Conservation (phyloP, 345 rosid species). For the Citrus australasica region DNA sequence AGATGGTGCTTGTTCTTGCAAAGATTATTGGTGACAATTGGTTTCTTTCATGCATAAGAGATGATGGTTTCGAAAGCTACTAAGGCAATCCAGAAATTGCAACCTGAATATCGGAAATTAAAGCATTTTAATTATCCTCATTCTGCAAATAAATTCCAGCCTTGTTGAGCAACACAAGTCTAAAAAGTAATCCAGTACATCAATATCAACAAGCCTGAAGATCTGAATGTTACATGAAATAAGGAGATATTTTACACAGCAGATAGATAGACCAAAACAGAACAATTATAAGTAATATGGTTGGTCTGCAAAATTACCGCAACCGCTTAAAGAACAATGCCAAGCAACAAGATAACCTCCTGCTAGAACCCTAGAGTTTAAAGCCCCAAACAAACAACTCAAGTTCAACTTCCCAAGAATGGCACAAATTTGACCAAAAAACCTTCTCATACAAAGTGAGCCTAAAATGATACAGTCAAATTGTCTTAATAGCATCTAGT, state of each 20-base stretch:
- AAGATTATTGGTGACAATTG: conserved; percentile 67
- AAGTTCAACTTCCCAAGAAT: conserved; percentile 27
- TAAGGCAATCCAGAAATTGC: not conserved
- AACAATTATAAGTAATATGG: conserved; percentile 17
- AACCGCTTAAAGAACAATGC: conserved; percentile 1
- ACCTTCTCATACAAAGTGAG: conserved; percentile 1
- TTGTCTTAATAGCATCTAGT: conserved; percentile 20
- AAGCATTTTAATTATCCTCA: not conserved
- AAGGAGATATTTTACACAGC: conserved; percentile 25
- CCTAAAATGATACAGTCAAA: conserved; percentile 16
- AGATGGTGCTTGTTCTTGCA: conserved; percentile 76
- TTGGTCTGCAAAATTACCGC: conserved; percentile 14
- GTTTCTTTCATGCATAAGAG: not conserved
- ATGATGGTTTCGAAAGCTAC: not conserved
- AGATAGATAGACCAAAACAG: conserved; percentile 4
- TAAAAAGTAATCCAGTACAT: not conserved
- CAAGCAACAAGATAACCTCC: conserved; percentile 22
- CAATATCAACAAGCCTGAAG: conserved; percentile 11
- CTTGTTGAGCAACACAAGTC: not conserved
- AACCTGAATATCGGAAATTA: not conserved
- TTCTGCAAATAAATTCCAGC: not conserved
- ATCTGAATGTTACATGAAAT: not conserved
- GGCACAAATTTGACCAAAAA: conserved; percentile 17
- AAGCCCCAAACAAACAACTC: conserved; percentile 26
- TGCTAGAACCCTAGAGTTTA: conserved; percentile 8